A percentile compares a stretch with the other conserved stretches of the same genome.
Evolutionary conservation across 352 stramenopile species (phyloP).

Genomic region (Aphanomyces stellatus): DNA sequence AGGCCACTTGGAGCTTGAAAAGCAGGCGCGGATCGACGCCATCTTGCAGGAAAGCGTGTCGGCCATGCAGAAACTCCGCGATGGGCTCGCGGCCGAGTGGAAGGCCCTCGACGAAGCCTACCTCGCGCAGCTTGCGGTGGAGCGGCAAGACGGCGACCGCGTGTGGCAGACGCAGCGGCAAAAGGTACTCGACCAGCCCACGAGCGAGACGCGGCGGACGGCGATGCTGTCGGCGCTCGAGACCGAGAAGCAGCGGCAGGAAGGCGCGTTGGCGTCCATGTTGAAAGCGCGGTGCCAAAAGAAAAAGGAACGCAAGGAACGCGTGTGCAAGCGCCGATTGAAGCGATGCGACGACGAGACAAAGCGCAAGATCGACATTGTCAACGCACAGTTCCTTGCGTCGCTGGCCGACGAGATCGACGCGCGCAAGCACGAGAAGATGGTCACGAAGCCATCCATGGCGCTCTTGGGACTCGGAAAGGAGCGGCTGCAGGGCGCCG

Average conservation of each 20-base stretch:
- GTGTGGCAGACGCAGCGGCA: constrained; percentile 19
- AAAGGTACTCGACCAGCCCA: constrained; percentile 3
- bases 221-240: constrained; percentile 17
- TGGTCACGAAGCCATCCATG: constrained; percentile 27
- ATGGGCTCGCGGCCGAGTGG: neutral
- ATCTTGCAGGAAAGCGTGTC: neutral
- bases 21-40: constrained; percentile 13
- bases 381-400: constrained; percentile 20
- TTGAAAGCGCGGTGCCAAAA: neutral
- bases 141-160: constrained; percentile 20
- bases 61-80: constrained; percentile 1
- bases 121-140: neutral
- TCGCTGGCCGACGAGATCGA: constrained; percentile 26
- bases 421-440: constrained; percentile 29
- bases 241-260: neutral
- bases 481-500: neutral
- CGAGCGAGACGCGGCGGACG: constrained; percentile 14
- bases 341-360: constrained; percentile 22
- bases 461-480: constrained; percentile 17
- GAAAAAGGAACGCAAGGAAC: constrained; percentile 29
- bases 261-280: neutral
- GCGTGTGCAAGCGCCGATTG: constrained; percentile 30
- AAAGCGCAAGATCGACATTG: constrained; percentile 6
- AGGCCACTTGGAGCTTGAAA: constrained; percentile 12
- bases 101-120: neutral